phyloP scores from a whole-genome alignment of 2,329 filamentous ascomycete species.

The Fusarium graminum region DNA sequence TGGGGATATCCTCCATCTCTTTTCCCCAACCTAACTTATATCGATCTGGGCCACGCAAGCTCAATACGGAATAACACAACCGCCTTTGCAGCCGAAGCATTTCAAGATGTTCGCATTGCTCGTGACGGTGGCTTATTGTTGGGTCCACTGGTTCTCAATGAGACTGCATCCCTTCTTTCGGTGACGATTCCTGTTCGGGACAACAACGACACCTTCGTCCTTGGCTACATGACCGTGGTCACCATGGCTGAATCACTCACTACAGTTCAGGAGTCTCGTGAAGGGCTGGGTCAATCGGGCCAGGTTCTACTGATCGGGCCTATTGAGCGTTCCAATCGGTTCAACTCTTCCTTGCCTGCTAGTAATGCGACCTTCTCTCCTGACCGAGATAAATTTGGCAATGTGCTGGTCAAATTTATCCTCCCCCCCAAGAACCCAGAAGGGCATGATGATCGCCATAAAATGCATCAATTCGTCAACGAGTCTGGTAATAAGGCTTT shows the following conservation, averaged over 20 bases:
- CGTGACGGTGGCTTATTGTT: slow-evolving; percentile 74
- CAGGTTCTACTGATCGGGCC: slow-evolving; percentile 79
- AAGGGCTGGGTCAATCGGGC: slow-evolving; percentile 79
- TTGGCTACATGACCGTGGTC: slow-evolving; percentile 89
- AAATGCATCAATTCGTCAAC: slow-evolving; percentile 48
- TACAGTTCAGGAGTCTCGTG: slow-evolving; percentile 71
- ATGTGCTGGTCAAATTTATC: slow-evolving; percentile 68
- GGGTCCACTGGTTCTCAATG: slow-evolving; percentile 80
- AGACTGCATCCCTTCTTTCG: slow-evolving; percentile 80
- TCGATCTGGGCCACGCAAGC: slow-evolving; percentile 59
- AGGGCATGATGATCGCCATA: slow-evolving; percentile 63
- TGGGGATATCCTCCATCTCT: slow-evolving; percentile 78
- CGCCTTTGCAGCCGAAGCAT: slow-evolving; percentile 62
- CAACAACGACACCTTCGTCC: slow-evolving; percentile 69
- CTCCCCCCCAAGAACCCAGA: slow-evolving; percentile 65
- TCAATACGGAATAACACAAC: slow-evolving; percentile 57
- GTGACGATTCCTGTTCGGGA: slow-evolving; percentile 84
- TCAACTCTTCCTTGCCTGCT: slow-evolving; percentile 60
- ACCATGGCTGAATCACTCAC: slow-evolving; percentile 75
- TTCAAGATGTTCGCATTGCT: slow-evolving; percentile 64
- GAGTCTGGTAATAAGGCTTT: slow-evolving; percentile 67
- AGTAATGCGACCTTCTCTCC: slow-evolving; percentile 62
- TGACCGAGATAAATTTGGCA: slow-evolving; percentile 55
- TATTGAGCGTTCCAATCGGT: slow-evolving; percentile 73
- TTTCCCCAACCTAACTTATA: slow-evolving; percentile 84